Conservation (phyloP, 2,329 filamentous ascomycete species). For the Diaporthe australafricana region DNA sequence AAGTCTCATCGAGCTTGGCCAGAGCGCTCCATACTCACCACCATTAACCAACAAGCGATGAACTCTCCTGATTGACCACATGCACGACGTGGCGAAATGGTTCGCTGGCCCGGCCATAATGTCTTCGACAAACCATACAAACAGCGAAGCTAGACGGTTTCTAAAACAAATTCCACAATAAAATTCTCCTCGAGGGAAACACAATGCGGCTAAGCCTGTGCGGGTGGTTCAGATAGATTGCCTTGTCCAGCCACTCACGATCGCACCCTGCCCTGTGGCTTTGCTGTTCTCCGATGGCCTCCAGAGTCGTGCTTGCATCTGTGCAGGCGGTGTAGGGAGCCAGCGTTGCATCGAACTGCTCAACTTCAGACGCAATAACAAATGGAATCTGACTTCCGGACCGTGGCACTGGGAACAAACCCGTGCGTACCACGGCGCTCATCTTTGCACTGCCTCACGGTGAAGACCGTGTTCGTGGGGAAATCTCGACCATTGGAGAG, state of each 20-base stretch:
- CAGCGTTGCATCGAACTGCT: constrained; percentile 18
- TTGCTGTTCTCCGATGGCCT: neutral
- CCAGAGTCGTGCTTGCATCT: neutral
- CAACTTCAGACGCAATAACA: constrained; percentile 27
- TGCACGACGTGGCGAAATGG: constrained; percentile 7
- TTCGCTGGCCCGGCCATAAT: constrained; percentile 2
- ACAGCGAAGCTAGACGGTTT: constrained; percentile 5
- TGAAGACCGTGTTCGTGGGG: constrained; percentile 7
- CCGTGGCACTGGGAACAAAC: neutral
- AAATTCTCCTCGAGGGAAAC: constrained; percentile 23
- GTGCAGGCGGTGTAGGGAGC: constrained; percentile 18
- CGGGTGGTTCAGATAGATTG: constrained; percentile 31
- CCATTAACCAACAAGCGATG: neutral
- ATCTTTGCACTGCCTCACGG: constrained; percentile 12
- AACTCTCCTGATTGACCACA: neutral
- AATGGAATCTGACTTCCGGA: constrained; percentile 20
- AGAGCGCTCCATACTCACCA: neutral
- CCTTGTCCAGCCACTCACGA: constrained; percentile 20
- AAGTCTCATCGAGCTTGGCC: constrained; percentile 10
- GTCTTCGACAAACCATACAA: constrained; percentile 19
- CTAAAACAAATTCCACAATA: constrained; percentile 8
- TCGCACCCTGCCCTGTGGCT: neutral
- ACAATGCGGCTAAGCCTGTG: constrained; percentile 20
- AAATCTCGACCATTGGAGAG: neutral
- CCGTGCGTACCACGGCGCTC: constrained; percentile 2